phyloP scores from a whole-genome alignment of 2,329 filamentous ascomycete genomes.

The Colletotrichum costaricense region DNA sequence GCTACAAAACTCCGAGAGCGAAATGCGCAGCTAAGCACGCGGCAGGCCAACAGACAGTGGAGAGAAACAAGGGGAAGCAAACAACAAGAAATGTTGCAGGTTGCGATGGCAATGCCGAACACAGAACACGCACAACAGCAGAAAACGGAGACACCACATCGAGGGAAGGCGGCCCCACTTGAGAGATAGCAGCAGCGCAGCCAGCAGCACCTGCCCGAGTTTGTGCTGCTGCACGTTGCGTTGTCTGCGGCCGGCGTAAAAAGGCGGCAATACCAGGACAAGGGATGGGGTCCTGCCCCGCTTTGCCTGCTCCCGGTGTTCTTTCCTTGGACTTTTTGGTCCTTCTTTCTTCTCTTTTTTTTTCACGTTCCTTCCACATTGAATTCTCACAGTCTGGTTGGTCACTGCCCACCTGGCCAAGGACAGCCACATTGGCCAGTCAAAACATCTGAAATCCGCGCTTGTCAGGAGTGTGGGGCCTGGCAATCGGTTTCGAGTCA shows the following conservation, averaged over 20 bases:
- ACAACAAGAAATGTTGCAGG: background rate
- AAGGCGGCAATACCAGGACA: slow-evolving; percentile 4
- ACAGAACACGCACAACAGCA: background rate
- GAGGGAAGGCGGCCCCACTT: slow-evolving; percentile 14
- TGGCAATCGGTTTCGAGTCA: slow-evolving; percentile 14
- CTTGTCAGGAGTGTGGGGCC: slow-evolving; percentile 23
- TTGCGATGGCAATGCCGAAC: background rate
- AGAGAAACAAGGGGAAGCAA: background rate
- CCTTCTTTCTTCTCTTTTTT: slow-evolving; percentile 37
- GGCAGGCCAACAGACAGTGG: background rate
- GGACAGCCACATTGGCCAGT: slow-evolving; percentile 2
- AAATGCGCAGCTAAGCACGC: slow-evolving; percentile 1
- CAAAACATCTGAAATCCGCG: background rate
- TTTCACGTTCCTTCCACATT: background rate
- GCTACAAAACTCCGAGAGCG: slow-evolving; percentile 11
- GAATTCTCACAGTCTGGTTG: background rate
- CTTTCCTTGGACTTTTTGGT: background rate
- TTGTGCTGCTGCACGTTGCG: background rate
- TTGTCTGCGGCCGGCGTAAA: slow-evolving; percentile 25
- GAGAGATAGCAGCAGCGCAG: background rate
- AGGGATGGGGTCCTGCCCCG: background rate
- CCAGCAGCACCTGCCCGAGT: background rate
- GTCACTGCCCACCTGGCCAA: background rate
- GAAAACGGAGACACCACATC: background rate
- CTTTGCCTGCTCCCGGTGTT: background rate